phyloP scores from a whole-genome alignment of 306 rosid species.

The Arachis hypogaea region DNA sequence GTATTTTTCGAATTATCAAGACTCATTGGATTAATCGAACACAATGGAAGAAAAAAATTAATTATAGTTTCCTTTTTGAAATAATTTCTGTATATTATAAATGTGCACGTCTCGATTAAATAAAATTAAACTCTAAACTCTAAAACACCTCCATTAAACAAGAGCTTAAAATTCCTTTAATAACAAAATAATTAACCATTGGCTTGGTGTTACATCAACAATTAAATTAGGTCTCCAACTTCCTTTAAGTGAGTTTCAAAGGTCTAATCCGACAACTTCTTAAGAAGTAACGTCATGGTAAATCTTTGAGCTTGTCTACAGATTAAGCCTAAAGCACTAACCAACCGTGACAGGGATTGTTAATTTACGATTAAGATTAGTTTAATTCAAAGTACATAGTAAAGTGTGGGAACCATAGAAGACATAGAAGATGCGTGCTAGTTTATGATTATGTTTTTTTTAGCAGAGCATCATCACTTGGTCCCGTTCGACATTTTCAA shows the following conservation, averaged over 20 bases:
- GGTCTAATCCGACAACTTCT: slow-evolving; percentile 28
- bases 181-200: slow-evolving; percentile 23
- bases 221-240: slow-evolving; percentile 39
- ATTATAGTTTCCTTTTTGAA: neutral
- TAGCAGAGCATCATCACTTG: slow-evolving; percentile 45
- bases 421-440: slow-evolving; percentile 39
- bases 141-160: neutral
- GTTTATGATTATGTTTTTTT: slow-evolving; percentile 38
- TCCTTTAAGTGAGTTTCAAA: slow-evolving; percentile 22
- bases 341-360: slow-evolving; percentile 8
- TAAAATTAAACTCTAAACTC: slow-evolving; percentile 1
- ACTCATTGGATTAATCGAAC: neutral
- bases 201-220: slow-evolving; percentile 42
- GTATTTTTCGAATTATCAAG: neutral
- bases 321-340: slow-evolving; percentile 24
- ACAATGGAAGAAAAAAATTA: neutral
- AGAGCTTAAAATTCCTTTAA: slow-evolving; percentile 21
- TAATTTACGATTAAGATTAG: slow-evolving; percentile 1
- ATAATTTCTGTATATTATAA: neutral
- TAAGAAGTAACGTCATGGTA: slow-evolving; percentile 18
- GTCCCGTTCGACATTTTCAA: slow-evolving; percentile 49
- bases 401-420: slow-evolving; percentile 51
- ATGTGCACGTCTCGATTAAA: neutral
- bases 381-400: neutral
- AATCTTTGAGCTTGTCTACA: neutral